Evolutionary conservation across 164 flowering plant species (phyloP), one percentile per base, ranked within the genome.

Genomic region (Vitis amurensis): DNA sequence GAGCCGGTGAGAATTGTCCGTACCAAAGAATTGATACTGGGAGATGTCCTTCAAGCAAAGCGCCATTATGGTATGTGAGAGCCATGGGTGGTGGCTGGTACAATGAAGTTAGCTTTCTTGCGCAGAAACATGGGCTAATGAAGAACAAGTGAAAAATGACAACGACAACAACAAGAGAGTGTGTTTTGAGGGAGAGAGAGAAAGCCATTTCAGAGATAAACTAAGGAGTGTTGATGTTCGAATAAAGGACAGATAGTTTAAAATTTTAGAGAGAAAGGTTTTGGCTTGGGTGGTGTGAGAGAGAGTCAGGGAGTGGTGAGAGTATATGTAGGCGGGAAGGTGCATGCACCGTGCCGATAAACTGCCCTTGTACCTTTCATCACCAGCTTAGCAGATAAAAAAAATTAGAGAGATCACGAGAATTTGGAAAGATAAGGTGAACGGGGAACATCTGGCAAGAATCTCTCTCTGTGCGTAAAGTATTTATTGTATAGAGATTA

Each of bases 1-100:
- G 89, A 30, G 81, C 13, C 2, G 83, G 69, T 4, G 76, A 63
- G 73, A 86, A 86, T 11, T 72, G 67, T 4, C 87, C 89, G 27
- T 86, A 86, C 86, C 86, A 86, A 7, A 82, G 55, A 55, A 86
- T 55, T 11, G 74, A 70, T 4, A 86, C 69, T 2, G 76, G 73
- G 51, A 84, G 67, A 29, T 84, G 48, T 52, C 87, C 89, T 55
- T 75, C 70, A 67, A 84, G 84, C n/a, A 86, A 62, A 5, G 63
- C 64, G 5, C 89, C 89, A 1, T 74, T 77, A 61, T 86, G 87
- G 81, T 84, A 84, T 10, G 68, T 64, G 8, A 85, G 31, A 53
- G 79, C 47, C 63, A 70, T 68, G 8, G 83, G 73, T 27, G 84
- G 83, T 11, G 82, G 80, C 58, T 77, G 68, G 55, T 73, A 78